Conservation (phyloP, 208 protist genomes). For the Sergeia podlipaevii region DNA sequence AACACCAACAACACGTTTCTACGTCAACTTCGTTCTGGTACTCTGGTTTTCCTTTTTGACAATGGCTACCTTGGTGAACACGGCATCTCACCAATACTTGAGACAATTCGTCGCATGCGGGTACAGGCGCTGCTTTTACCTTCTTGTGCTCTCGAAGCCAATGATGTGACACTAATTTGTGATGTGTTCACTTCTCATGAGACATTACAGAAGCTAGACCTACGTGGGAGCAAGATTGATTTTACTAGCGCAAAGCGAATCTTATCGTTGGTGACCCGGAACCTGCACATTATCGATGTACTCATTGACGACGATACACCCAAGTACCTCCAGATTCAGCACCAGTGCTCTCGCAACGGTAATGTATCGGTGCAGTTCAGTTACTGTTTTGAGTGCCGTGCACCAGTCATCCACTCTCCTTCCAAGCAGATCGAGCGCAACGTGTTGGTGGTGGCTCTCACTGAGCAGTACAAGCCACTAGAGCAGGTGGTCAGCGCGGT, state of each 20-base stretch:
- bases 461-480: slow-evolving; percentile 14
- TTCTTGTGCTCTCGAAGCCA: slow-evolving; percentile 36
- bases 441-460: slow-evolving; percentile 21
- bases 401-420: not conserved
- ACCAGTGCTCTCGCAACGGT: slow-evolving; percentile 61
- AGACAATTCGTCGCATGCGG: slow-evolving; percentile 49
- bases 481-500: slow-evolving; percentile 22
- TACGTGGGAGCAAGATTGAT: slow-evolving; percentile 57
- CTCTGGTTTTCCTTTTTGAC: slow-evolving; percentile 60
- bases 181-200: slow-evolving; percentile 49
- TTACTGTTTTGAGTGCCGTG: slow-evolving; percentile 30
- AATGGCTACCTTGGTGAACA: slow-evolving; percentile 78
- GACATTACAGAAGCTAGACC: slow-evolving; percentile 62
- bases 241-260: slow-evolving; percentile 49
- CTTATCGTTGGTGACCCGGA: slow-evolving; percentile 47
- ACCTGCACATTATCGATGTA: slow-evolving; percentile 50
- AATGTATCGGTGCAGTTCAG: slow-evolving; percentile 18
- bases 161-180: slow-evolving; percentile 49
- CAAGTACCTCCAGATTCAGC: slow-evolving; percentile 62
- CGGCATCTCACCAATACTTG: slow-evolving; percentile 64
- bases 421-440: not conserved
- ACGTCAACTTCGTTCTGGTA: slow-evolving; percentile 43
- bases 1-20: slow-evolving; percentile 52
- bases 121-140: slow-evolving; percentile 47
- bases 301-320: slow-evolving; percentile 55